These are phyloP conservation scores for Chionographis japonica DNA, from an alignment of 106 monocot genomes.

Conservation along the genomic window DNA sequence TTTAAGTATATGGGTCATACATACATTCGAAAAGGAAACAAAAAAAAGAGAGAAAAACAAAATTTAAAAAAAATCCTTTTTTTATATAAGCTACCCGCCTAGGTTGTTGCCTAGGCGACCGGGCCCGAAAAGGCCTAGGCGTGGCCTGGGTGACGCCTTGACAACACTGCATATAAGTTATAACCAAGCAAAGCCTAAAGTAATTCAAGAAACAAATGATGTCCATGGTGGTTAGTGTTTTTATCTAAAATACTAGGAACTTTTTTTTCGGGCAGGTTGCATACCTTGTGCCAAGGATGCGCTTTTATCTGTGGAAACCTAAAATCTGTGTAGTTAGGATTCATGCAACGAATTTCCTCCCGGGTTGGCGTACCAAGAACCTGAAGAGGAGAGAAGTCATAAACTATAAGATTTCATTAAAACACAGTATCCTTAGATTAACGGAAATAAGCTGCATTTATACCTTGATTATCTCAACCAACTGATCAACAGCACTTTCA, in stretches of 20 bases:
- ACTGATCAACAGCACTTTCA: constrained; percentile 82
- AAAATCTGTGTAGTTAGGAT: constrained; percentile 84
- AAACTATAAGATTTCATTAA: not conserved
- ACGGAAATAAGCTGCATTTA: not conserved
- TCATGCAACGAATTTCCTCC: constrained; percentile 94
- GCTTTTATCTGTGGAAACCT: constrained; percentile 94
- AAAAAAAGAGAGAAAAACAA: too few species aligned
- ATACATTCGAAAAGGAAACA: too few species aligned
- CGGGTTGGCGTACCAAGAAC: constrained; percentile 93
- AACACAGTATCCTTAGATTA: not conserved
- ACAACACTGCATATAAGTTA: too few species aligned
- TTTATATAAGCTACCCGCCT: too few species aligned
- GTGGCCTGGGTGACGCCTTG: too few species aligned
- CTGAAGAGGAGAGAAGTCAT: constrained; percentile 19
- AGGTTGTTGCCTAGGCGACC: too few species aligned
- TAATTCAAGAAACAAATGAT: not conserved
- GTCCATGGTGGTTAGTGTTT: not conserved
- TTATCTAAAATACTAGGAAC: not conserved
- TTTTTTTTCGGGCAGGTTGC: too few species aligned
- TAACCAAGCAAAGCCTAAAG: too few species aligned
- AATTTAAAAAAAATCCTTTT: too few species aligned
- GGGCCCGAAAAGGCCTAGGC: too few species aligned
- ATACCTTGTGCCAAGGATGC: constrained; percentile 93
- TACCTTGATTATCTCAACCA: constrained; percentile 96
- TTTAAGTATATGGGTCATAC: too few species aligned